Percentiles rank a stretch among this genome's conserved stretches.
Conservation (phyloP, 2,329 filamentous ascomycete genomes). For the Neurospora sp. region DNA sequence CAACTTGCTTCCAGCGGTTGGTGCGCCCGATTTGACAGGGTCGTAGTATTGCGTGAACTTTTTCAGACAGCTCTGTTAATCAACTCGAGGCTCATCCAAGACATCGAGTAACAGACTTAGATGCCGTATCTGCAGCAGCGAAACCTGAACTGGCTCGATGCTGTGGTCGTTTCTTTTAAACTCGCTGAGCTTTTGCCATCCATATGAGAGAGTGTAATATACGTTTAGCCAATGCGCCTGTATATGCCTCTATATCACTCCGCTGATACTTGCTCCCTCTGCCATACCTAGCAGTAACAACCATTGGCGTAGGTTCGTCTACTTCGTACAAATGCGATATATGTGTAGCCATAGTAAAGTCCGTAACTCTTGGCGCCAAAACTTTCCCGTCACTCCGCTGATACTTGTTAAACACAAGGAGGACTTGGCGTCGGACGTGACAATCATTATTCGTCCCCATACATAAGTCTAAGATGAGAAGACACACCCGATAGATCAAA, state of each 20-base stretch:
- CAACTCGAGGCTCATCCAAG: background rate
- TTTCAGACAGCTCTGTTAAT: background rate
- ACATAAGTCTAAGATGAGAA: background rate
- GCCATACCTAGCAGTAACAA: background rate
- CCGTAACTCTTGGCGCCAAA: background rate
- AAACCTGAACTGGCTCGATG: background rate
- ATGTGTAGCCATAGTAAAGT: background rate
- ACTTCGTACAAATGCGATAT: background rate
- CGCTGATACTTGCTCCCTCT: background rate
- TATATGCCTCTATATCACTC: background rate
- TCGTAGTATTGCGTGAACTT: background rate
- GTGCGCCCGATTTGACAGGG: background rate
- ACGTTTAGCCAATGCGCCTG: background rate
- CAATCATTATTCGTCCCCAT: background rate
- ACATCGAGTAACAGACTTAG: background rate
- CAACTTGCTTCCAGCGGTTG: background rate
- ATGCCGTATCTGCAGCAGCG: background rate
- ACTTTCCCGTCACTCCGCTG: background rate
- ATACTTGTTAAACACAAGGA: background rate
- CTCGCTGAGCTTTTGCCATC: background rate
- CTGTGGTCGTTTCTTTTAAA: background rate
- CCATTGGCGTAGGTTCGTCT: background rate
- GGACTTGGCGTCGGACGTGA: background rate
- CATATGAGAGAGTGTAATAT: background rate
- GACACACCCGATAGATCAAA: background rate